Evolutionary conservation across 2,329 filamentous ascomycete genomes (phyloP), one percentile per base, ranked within the genome.

Genomic region (Ophiostoma australiae): DNA sequence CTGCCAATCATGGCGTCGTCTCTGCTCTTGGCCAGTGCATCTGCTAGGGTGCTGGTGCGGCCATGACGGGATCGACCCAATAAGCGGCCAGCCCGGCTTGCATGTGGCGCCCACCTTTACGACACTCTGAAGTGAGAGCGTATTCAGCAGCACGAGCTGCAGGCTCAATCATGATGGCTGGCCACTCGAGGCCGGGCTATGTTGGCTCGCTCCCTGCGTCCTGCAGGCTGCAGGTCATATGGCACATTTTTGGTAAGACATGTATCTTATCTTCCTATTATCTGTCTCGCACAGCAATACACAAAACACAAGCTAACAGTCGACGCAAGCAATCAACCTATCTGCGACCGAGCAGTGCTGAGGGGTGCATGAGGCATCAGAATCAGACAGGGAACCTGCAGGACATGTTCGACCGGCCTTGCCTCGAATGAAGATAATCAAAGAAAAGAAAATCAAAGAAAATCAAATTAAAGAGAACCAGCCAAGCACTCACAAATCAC

Each of bases 21-120:
- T 67, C 39, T 35, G n/a, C 5, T 27, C 55, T 65, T 20, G 58
- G n/a, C 37, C 55, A 35, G 48, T 48, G 44, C 69, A 71, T 63
- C 44, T 39, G 37, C 68, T 41, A 65, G 71, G 68, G 48, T 8
- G 63, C 67, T 58, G 71, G 71, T 48, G 68, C 41, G 69, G 23
- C n/a, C 52, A 58, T 58, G 52, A 58, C 69, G 65, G 71, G 72
- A 72, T 72, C 70, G 69, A 68, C 68, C 74, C 74, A 74, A 74
- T 74, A 61, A 71, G 68, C 69, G 67, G 68, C 72, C 39, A 55
- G 69, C 13, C 67, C 41, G 41, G 35, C 61, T 58, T 69, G 70
- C 71, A 72, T 72, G 65, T 69, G 73, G 58, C 68, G 70, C 44
- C 70, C 73, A 69, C 69, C 71, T 52, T 65, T 27, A 67, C 39